A percentile compares a stretch with the other conserved stretches of the same genome.
Conservation (phyloP, 2,329 filamentous ascomycete genomes). For the Colletotrichum neosansevieriae region DNA sequence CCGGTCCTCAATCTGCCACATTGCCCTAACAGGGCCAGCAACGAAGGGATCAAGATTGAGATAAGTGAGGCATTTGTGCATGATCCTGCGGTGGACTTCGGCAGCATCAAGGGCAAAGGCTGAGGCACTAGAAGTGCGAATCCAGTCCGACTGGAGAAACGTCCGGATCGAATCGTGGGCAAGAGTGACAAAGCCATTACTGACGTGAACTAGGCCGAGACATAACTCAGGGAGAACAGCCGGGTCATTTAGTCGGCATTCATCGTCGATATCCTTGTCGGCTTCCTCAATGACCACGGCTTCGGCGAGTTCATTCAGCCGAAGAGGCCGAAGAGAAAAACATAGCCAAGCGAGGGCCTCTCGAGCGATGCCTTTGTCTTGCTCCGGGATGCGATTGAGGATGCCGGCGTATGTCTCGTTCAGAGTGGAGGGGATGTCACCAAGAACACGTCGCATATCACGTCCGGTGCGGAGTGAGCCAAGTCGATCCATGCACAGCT, state of each 20-base stretch:
- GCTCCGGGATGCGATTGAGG: slow-evolving; percentile 42
- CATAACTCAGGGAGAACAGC: slow-evolving; percentile 42
- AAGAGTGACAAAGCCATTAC: slow-evolving; percentile 40
- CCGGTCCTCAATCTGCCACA: slow-evolving; percentile 12
- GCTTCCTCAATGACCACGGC: slow-evolving; percentile 45
- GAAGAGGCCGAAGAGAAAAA: slow-evolving; percentile 45
- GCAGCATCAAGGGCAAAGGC: slow-evolving; percentile 41
- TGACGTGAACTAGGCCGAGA: slow-evolving; percentile 40
- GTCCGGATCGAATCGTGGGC: slow-evolving; percentile 44
- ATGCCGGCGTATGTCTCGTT: slow-evolving; percentile 44
- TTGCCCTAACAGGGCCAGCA: slow-evolving; percentile 33
- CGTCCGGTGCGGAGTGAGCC: slow-evolving; percentile 42
- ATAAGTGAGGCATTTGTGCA: slow-evolving; percentile 44
- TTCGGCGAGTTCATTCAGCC: slow-evolving; percentile 44
- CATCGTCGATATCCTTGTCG: slow-evolving; percentile 43
- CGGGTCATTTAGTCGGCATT: slow-evolving; percentile 43
- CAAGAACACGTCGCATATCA: slow-evolving; percentile 42
- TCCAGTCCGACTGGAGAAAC: slow-evolving; percentile 42
- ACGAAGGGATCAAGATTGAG: slow-evolving; percentile 41
- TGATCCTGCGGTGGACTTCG: slow-evolving; percentile 39
- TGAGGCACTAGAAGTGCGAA: slow-evolving; percentile 40
- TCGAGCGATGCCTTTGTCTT: slow-evolving; percentile 43
- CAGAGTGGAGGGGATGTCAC: slow-evolving; percentile 43
- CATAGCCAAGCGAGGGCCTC: slow-evolving; percentile 46
- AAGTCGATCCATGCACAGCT: slow-evolving; percentile 46